phyloP scores from a whole-genome alignment of 208 protist species.

The Trypanosoma congolense region DNA sequence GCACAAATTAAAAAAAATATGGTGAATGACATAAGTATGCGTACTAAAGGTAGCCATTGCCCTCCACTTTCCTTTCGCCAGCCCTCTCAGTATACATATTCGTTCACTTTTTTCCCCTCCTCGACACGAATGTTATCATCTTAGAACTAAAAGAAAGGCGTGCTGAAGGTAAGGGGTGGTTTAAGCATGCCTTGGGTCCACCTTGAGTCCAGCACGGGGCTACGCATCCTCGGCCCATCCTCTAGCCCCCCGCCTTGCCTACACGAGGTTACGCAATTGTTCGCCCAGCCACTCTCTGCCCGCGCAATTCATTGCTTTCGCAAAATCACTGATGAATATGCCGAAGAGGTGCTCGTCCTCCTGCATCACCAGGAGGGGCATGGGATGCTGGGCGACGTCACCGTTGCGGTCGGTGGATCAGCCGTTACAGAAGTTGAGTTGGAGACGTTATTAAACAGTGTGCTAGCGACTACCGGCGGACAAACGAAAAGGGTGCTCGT shows the following conservation, averaged over 20 bases:
- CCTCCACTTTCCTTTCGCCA: too few species aligned
- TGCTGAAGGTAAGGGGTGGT: too few species aligned
- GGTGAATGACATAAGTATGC: too few species aligned
- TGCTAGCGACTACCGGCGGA: constrained; percentile 27
- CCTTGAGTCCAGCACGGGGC: constrained; percentile 39
- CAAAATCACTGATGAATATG: neutral
- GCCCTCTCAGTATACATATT: too few species aligned
- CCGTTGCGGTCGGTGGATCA: constrained; percentile 34
- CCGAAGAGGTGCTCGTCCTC: constrained; percentile 31
- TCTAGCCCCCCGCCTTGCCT: constrained; percentile 36
- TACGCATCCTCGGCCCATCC: constrained; percentile 53
- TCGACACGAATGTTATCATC: too few species aligned
- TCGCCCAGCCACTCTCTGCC: constrained; percentile 22
- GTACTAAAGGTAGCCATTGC: too few species aligned
- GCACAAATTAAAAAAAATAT: too few species aligned
- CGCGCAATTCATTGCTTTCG: constrained; percentile 34
- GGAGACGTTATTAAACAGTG: constrained; percentile 23
- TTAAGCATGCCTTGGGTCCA: constrained; percentile 59
- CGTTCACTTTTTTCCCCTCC: neutral
- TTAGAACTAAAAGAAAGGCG: too few species aligned
- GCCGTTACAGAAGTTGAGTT: constrained; percentile 10
- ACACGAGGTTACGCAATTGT: constrained; percentile 49
- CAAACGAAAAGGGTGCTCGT: constrained; percentile 32
- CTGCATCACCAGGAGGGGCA: constrained; percentile 44
- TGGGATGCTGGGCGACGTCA: constrained; percentile 49